Conservation (phyloP, 768 basidiomycete species). For the Gautieria morchelliformis region DNA sequence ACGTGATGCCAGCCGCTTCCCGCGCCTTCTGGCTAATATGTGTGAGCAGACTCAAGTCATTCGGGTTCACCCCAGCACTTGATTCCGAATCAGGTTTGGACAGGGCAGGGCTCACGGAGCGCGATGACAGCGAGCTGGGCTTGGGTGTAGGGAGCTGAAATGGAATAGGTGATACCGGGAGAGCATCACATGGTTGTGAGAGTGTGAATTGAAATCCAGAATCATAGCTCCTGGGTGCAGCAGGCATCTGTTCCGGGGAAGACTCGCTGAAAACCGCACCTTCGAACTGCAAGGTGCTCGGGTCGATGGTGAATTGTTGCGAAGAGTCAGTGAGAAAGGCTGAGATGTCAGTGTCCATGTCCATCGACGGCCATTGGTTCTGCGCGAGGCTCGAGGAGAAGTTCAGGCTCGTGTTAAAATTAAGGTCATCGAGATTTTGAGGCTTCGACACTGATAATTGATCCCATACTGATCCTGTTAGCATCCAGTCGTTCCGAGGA, state of each 20-base stretch:
- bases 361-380: slow-evolving; percentile 3
- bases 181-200: background rate
- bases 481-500: slow-evolving; percentile 5
- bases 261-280: background rate
- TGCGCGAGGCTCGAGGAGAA: background rate
- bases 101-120: background rate
- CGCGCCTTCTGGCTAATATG: slow-evolving; percentile 29
- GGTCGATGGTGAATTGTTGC: slow-evolving; percentile 6
- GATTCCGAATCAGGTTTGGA: background rate
- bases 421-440: background rate
- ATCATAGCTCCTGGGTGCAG: background rate
- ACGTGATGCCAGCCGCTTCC: slow-evolving; percentile 28
- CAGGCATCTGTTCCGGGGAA: background rate
- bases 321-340: slow-evolving; percentile 1
- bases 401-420: background rate
- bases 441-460: background rate
- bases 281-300: slow-evolving; percentile 1
- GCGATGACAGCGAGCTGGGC: background rate
- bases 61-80: slow-evolving; percentile 5
- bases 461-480: background rate
- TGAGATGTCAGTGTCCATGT: slow-evolving; percentile 2
- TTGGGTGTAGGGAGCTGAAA: slow-evolving; percentile 4
- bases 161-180: background rate
- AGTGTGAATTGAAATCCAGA: slow-evolving; percentile 5
- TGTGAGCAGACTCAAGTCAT: background rate